These are phyloP conservation scores for Lepidium sativum DNA, from an alignment of 345 rosid genomes.

Conservation along the genomic window DNA sequence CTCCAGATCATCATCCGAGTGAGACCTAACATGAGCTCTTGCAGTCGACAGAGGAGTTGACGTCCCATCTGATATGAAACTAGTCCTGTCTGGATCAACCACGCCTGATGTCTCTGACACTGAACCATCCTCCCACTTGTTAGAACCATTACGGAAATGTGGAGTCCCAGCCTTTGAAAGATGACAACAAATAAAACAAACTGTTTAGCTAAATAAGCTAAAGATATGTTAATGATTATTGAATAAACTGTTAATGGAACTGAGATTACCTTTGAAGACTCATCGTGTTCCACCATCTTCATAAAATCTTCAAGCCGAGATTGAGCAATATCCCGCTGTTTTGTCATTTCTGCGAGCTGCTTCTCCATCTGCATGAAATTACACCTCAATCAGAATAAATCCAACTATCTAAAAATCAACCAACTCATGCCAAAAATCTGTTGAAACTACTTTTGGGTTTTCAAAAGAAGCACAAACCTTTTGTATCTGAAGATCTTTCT, in stretches of 20 bases:
- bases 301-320: constrained; percentile 72
- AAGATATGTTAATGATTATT: not conserved
- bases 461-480: constrained; percentile 43
- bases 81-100: constrained; percentile 43
- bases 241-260: constrained; percentile 18
- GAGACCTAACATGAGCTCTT: constrained; percentile 33
- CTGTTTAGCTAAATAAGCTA: not conserved
- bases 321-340: constrained; percentile 83
- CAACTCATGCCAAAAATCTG: constrained; percentile 4
- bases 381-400: constrained; percentile 16
- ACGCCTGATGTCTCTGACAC: constrained; percentile 54
- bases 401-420: constrained; percentile 1
- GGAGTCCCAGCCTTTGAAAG: constrained; percentile 35
- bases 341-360: constrained; percentile 65
- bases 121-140: constrained; percentile 71
- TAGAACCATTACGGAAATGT: constrained; percentile 25
- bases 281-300: constrained; percentile 47
- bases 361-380: constrained; percentile 65
- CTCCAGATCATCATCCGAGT: constrained; percentile 31
- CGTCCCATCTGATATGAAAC: constrained; percentile 40
- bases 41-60: constrained; percentile 40
- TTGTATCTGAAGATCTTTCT: constrained; percentile 86
- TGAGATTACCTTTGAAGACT: constrained; percentile 40
- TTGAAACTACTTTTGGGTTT: constrained; percentile 1
- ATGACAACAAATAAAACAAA: not conserved